Evolutionary conservation across 768 basidiomycete genomes (phyloP).

Genomic region (Leccinum broughii): DNA sequence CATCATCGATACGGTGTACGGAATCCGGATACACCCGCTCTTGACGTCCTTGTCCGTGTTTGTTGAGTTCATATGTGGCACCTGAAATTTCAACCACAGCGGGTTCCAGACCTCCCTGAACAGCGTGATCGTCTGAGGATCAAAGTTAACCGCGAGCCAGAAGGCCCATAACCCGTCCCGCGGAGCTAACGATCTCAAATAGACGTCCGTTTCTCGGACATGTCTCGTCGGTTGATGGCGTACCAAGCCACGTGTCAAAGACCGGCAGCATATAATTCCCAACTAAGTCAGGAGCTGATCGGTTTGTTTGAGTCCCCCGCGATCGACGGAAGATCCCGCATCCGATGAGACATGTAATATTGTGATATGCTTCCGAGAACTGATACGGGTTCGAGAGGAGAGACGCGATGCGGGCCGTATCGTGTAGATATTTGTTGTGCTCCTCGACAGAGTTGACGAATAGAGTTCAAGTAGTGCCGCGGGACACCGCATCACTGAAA

Average conservation of each 20-base stretch:
- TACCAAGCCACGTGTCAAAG: conserved; percentile 91
- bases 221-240: conserved; percentile 91
- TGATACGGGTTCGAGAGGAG: conserved; percentile 50
- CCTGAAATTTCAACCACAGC: too few relatives aligned
- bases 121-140: too few relatives aligned
- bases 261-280: conserved; percentile 83
- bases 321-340: conserved; percentile 96
- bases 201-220: conserved; percentile 85
- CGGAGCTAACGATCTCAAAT: too few relatives aligned
- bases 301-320: conserved; percentile 96
- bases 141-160: too few relatives aligned
- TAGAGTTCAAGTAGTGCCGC: conserved; percentile 51
- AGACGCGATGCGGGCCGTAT: conserved; percentile 56
- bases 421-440: conserved; percentile 92
- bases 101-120: too few relatives aligned
- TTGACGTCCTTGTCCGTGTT: conserved; percentile 99
- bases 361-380: conserved; percentile 92
- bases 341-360: conserved; percentile 67
- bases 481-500: too few relatives aligned
- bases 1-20: conserved; percentile 94
- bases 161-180: too few relatives aligned
- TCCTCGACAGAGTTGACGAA: conserved; percentile 99
- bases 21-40: conserved; percentile 82
- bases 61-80: conserved; percentile 71
- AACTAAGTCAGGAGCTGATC: conserved; percentile 82